Evolutionary conservation across 352 stramenopile genomes (phyloP), one percentile per base, ranked within the genome.

Genomic region (Phytophthora gonapodyides): DNA sequence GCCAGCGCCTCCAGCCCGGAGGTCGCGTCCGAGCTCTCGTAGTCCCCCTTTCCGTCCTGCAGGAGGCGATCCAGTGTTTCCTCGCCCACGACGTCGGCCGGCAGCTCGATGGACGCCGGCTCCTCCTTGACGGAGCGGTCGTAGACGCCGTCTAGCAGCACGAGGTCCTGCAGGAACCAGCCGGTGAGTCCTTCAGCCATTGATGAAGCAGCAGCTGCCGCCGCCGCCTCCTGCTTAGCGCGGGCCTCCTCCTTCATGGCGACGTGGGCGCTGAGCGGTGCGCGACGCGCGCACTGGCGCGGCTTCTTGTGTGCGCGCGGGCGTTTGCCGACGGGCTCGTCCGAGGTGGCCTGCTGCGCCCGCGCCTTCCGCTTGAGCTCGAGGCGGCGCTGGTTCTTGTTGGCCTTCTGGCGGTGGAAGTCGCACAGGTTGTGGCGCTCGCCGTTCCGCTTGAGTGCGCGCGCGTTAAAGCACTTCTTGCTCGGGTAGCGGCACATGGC

Each of bases 351-450:
- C 33, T 69, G 27, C 5, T 31, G 54, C 16, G 60, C 56, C 3
- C 61, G 50, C 8, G 67, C 56, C 53, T 79, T 75, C 48, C 69
- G 69, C 57, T 76, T 76, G 21, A 70, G 63, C 55, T 90, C 73
- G 10, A 84, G 71, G 6, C 71, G 72, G 16, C 80, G 80, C 66
- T 92, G 83, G 73, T 90, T 88, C 49, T 74, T 70, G 60, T 89
- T 90, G 45, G 80, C 76, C 51, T 87, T 83, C n/a, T 70, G 57
- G 31, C 81, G 78, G 53, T 90, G 81, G 45, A 78, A 64, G 17
- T 87, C 68, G 53, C 81, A 90, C 16, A 87, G 62, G 17, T 81
- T 80, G 53, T 90, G 81, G 34, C 69, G 70, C 21, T 84, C 61
- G 15, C 64, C 71, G 44, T 76, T 80, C 53, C 64, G 69, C 36